Percentiles rank a stretch among this genome's conserved stretches.
Evolutionary conservation across 257 asterid genomes (phyloP).

Genomic region (Primulina tabacum): DNA sequence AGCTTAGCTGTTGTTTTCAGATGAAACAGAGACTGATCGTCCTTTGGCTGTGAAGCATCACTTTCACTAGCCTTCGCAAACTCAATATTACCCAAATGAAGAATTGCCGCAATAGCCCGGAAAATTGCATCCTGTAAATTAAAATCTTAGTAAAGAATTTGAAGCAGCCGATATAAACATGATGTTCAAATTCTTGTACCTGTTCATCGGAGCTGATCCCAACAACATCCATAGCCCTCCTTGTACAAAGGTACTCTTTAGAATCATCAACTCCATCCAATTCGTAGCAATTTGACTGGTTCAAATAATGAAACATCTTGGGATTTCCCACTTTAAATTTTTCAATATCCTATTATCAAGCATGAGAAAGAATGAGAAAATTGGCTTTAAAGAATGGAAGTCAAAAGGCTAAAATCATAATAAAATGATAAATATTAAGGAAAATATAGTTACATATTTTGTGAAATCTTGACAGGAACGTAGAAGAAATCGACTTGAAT

Average conservation of each 20-base stretch:
- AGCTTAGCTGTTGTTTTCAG: slow-evolving; percentile 72
- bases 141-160: slow-evolving; percentile 20
- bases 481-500: background rate
- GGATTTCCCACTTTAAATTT: slow-evolving; percentile 73
- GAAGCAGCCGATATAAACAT: slow-evolving; percentile 8
- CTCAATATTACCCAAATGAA: slow-evolving; percentile 84
- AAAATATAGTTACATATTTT: background rate
- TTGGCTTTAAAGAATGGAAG: slow-evolving; percentile 3
- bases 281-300: slow-evolving; percentile 68
- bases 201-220: slow-evolving; percentile 79
- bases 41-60: slow-evolving; percentile 81
- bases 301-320: slow-evolving; percentile 68
- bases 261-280: slow-evolving; percentile 71
- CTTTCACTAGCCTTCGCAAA: slow-evolving; percentile 62
- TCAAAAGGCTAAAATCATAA: background rate
- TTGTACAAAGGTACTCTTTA: slow-evolving; percentile 66
- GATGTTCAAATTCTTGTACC: slow-evolving; percentile 37
- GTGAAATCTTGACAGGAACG: background rate
- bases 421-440: background rate
- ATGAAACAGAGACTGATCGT: slow-evolving; percentile 67
- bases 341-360: slow-evolving; percentile 50
- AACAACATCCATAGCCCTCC: slow-evolving; percentile 86
- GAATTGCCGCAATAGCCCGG: slow-evolving; percentile 84
- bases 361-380: slow-evolving; percentile 13
- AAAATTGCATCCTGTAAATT: slow-evolving; percentile 72